Evolutionary conservation across 75 land plant genomes (phyloP).

Genomic region (Isoetes taiwanensis): DNA sequence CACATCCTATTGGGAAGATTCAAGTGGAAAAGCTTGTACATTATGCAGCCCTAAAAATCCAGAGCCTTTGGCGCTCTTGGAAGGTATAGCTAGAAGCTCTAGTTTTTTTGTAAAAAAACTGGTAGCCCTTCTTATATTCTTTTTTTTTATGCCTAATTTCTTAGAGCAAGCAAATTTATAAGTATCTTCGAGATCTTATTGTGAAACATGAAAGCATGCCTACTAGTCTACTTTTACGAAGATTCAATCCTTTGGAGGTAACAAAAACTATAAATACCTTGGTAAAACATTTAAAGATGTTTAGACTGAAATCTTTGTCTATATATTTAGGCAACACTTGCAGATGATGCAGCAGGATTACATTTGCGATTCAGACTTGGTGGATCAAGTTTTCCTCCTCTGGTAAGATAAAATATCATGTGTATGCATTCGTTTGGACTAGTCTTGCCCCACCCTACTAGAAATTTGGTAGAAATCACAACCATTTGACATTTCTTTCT

Average conservation of each 20-base stretch:
- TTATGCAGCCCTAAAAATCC: background rate
- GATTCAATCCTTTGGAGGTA: background rate
- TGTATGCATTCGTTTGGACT: too few species aligned
- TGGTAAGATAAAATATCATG: too few species aligned
- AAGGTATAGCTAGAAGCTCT: background rate
- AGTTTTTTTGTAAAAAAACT: background rate
- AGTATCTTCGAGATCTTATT: background rate
- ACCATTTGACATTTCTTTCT: too few species aligned
- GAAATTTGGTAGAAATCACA: too few species aligned
- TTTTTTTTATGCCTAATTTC: background rate
- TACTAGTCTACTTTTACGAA: background rate
- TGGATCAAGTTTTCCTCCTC: conserved; percentile 1
- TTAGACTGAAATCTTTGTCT: background rate
- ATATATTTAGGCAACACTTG: background rate
- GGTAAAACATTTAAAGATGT: background rate
- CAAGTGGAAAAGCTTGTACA: too few species aligned
- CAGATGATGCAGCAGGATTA: background rate
- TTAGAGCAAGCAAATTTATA: background rate
- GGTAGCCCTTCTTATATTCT: background rate
- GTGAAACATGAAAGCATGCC: background rate
- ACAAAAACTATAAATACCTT: background rate
- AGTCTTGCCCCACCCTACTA: too few species aligned
- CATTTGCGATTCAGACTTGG: conserved; percentile 1
- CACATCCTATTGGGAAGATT: too few species aligned
- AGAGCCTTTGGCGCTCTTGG: background rate